Evolutionary conservation across 176 grass and related monocot genomes (phyloP).

Genomic region (Raddia guianensis): DNA sequence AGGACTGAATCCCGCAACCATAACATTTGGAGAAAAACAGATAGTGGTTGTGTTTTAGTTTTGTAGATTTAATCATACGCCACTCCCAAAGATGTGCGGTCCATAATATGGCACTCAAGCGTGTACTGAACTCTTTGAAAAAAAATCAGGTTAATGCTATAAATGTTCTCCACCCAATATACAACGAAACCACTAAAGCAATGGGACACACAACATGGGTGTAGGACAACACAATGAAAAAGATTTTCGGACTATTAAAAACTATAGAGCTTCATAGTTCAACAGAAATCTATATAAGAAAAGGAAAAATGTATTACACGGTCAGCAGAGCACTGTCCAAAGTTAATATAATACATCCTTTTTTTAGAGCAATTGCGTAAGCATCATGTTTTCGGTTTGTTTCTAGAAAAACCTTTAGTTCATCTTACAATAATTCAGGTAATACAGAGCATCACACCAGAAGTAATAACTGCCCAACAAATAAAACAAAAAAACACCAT

Average conservation of each 20-base stretch:
- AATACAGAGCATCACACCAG: neutral
- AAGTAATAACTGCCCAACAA: neutral
- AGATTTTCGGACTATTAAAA: neutral
- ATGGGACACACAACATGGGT: neutral
- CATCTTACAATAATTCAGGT: neutral
- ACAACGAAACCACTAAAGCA: conserved; percentile 4
- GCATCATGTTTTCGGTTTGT: neutral
- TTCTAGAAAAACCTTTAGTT: neutral
- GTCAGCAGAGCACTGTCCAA: conserved; percentile 15
- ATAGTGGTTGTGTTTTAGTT: no score
- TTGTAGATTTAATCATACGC: no score
- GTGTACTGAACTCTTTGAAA: no score
- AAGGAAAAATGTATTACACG: neutral
- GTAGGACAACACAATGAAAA: conserved; percentile 7
- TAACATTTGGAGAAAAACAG: neutral
- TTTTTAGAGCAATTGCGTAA: neutral
- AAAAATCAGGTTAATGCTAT: neutral
- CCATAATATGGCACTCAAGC: no score
- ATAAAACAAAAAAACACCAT: conserved; percentile 13
- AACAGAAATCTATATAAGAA: conserved; percentile 1
- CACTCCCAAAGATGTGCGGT: no score
- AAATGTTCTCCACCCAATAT: neutral
- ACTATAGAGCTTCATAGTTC: neutral
- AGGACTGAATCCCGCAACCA: neutral
- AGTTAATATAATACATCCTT: conserved; percentile 5